These are phyloP conservation scores for Blastobotrys malaysiensis DNA, from an alignment of 1,139 yeast species.

Conservation along the genomic window DNA sequence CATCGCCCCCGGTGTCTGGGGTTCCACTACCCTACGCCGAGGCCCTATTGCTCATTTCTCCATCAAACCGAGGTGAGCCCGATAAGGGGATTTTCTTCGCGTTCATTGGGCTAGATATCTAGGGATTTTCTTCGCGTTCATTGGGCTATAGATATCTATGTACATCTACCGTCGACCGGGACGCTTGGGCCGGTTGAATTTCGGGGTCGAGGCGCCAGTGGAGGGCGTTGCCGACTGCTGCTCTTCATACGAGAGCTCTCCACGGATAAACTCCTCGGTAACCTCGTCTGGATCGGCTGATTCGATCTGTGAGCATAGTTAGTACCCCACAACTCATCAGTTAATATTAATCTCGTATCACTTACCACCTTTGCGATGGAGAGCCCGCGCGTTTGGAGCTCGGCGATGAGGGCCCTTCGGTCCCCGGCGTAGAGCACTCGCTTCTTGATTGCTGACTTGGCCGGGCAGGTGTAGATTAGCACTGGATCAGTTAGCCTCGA, in stretches of 20 bases:
- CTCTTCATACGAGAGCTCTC: conserved; percentile 17
- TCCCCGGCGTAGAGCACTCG: conserved; percentile 91
- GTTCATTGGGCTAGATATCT: background rate
- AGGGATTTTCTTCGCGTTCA: background rate
- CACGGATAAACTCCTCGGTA: conserved; percentile 19
- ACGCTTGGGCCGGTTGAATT: conserved; percentile 33
- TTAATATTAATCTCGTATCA: background rate
- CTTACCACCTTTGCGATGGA: conserved; percentile 23
- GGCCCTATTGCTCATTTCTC: background rate
- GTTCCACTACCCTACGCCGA: background rate
- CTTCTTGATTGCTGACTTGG: conserved; percentile 82
- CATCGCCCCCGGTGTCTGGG: background rate
- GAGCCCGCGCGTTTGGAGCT: conserved; percentile 12
- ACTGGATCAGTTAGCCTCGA: conserved; percentile 25
- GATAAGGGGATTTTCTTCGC: background rate
- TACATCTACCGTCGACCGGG: conserved; percentile 30
- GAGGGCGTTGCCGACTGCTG: conserved; percentile 1
- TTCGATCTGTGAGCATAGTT: conserved; percentile 23
- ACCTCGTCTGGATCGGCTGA: conserved; percentile 28
- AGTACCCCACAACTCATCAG: background rate
- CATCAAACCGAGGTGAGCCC: conserved; percentile 3
- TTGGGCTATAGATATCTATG: background rate
- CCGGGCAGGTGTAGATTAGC: conserved; percentile 84
- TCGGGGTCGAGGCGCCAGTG: conserved; percentile 10
- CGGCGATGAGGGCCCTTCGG: conserved; percentile 50